phyloP scores from a whole-genome alignment of 2,329 filamentous ascomycete species.

The Dactylellina sp. region DNA sequence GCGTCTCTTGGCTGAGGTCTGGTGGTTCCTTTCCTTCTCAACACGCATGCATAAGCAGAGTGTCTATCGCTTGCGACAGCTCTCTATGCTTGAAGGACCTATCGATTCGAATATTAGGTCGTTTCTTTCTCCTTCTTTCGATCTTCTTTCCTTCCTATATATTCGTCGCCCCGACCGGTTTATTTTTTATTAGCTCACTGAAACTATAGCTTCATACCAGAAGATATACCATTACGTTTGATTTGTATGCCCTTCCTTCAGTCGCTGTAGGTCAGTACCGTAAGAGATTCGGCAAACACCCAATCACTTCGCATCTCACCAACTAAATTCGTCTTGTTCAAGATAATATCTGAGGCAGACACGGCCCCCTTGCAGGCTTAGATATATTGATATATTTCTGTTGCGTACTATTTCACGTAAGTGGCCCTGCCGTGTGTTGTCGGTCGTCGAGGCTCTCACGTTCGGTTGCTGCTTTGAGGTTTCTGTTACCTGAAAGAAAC shows the following conservation, averaged over 20 bases:
- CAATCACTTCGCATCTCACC: neutral
- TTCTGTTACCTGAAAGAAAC: constrained; percentile 45
- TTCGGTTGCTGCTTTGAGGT: constrained; percentile 30
- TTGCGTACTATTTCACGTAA: too few relatives aligned
- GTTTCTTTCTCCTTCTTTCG: constrained; percentile 11
- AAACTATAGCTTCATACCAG: neutral
- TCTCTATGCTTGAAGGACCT: neutral
- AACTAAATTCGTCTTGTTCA: neutral
- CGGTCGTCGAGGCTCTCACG: constrained; percentile 17
- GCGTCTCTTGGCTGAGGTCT: constrained; percentile 46
- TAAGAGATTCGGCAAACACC: neutral
- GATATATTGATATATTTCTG: too few relatives aligned
- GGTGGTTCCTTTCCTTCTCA: constrained; percentile 11
- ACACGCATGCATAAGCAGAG: constrained; percentile 13
- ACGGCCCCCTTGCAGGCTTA: neutral
- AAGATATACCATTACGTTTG: constrained; percentile 3
- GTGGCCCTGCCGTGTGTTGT: constrained; percentile 16
- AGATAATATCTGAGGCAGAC: neutral
- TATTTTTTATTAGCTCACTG: constrained; percentile 20
- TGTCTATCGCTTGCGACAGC: constrained; percentile 8
- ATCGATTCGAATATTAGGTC: neutral
- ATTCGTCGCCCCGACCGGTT: neutral
- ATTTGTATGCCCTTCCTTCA: constrained; percentile 8
- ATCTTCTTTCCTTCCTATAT: constrained; percentile 7
- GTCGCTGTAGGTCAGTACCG: neutral